Evolutionary conservation across 495 filamentous ascomycete genomes (phyloP).

Genomic region (Cairneyella variabilis): DNA sequence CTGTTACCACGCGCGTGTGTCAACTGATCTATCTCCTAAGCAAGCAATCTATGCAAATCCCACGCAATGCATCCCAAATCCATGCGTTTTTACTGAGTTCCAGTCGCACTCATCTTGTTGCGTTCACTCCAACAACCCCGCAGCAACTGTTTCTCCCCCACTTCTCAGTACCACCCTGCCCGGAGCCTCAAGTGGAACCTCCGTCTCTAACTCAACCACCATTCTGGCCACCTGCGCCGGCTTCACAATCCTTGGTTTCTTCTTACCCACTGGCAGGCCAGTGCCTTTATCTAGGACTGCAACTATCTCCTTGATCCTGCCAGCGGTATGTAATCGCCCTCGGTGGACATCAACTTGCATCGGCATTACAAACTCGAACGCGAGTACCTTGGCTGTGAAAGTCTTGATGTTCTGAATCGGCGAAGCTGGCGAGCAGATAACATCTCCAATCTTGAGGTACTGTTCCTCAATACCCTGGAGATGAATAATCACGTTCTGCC

Average conservation of each 20-base stretch:
- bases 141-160: conserved; percentile 78
- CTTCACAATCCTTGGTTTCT: conserved; percentile 77
- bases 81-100: no score
- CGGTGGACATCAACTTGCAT: conserved; percentile 86
- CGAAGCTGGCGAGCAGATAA: conserved; percentile 65
- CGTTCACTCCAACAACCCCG: conserved; percentile 81
- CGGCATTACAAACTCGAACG: conserved; percentile 84
- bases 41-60: no score
- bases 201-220: conserved; percentile 68
- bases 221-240: conserved; percentile 64
- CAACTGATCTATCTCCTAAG: no score
- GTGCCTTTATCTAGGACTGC: conserved; percentile 72
- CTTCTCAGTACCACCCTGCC: conserved; percentile 76
- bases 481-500: conserved; percentile 81
- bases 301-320: conserved; percentile 64
- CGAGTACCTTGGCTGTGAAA: conserved; percentile 79
- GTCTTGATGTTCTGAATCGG: conserved; percentile 64
- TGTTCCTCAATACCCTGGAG: conserved; percentile 81
- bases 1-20: no score
- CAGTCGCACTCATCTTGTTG: no score
- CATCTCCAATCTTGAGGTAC: conserved; percentile 78
- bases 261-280: conserved; percentile 60
- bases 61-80: no score
- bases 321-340: conserved; percentile 76
- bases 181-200: conserved; percentile 74